Conservation (phyloP, 139 green algal species). For the Chlamydomonas sp. region DNA sequence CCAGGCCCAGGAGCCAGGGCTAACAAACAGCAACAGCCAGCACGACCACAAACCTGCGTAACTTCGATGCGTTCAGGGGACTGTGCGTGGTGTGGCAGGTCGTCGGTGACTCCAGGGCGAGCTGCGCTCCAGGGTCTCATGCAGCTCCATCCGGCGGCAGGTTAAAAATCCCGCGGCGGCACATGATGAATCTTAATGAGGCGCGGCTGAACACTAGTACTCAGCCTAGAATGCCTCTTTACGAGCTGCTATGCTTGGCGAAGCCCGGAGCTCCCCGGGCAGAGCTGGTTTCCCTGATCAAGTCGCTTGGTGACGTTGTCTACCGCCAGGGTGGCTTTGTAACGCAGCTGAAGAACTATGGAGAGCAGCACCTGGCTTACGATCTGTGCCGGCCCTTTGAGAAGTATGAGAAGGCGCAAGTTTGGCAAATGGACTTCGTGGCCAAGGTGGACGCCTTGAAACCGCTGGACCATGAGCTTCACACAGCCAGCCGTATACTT, state of each 20-base stretch:
- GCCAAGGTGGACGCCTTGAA: slow-evolving; percentile 46
- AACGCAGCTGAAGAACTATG: slow-evolving; percentile 75
- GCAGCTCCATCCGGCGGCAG: too few relatives aligned
- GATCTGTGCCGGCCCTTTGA: slow-evolving; percentile 66
- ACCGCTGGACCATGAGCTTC: slow-evolving; percentile 72
- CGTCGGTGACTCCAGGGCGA: too few relatives aligned
- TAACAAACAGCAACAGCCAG: too few relatives aligned
- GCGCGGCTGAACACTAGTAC: too few relatives aligned
- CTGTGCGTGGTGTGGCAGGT: too few relatives aligned
- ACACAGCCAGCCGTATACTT: slow-evolving; percentile 75
- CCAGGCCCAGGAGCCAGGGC: too few relatives aligned
- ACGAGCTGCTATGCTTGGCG: slow-evolving; percentile 84
- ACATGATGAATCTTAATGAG: too few relatives aligned
- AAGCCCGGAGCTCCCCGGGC: slow-evolving; percentile 54
- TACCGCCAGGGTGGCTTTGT: slow-evolving; percentile 75
- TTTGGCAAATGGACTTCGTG: slow-evolving; percentile 87
- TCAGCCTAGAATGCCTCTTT: slow-evolving; percentile 76
- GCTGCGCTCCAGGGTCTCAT: too few relatives aligned
- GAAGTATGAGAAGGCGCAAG: slow-evolving; percentile 71
- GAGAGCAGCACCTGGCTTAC: slow-evolving; percentile 80
- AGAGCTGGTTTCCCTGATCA: slow-evolving; percentile 61
- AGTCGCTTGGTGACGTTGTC: slow-evolving; percentile 58
- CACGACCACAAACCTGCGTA: too few relatives aligned
- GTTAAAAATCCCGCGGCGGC: too few relatives aligned
- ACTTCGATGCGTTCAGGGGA: too few relatives aligned